Percentiles rank a stretch among this genome's conserved stretches.
Evolutionary conservation across 2,329 filamentous ascomycete species (phyloP).

Genomic region (Colletotrichum nymphaeae): DNA sequence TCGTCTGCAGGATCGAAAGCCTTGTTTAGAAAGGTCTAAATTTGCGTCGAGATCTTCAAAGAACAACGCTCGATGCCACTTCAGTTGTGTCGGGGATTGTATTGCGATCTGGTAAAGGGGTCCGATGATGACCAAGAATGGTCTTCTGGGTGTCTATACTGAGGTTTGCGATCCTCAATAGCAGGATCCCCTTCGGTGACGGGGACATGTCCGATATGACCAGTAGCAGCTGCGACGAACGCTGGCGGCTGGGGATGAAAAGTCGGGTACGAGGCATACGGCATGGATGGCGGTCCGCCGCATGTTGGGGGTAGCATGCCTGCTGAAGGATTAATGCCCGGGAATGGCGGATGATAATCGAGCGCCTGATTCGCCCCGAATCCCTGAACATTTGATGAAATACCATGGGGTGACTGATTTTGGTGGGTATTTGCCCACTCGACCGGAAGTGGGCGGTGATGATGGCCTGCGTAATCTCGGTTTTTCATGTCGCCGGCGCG

Average conservation of each 20-base stretch:
- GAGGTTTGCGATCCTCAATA: slow-evolving; percentile 5
- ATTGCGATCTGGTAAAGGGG: neutral
- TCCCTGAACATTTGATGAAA: slow-evolving; percentile 1
- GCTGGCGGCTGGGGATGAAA: neutral
- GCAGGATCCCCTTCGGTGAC: slow-evolving; percentile 8
- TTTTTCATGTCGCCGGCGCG: neutral
- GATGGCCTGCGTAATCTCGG: neutral
- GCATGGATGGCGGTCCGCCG: neutral
- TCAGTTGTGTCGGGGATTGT: neutral
- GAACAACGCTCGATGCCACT: neutral
- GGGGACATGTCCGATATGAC: neutral
- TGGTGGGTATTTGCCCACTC: slow-evolving; percentile 1
- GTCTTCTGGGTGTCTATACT: neutral
- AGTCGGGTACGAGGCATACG: slow-evolving; percentile 4
- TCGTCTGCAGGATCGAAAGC: neutral
- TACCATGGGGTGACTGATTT: neutral
- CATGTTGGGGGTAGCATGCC: slow-evolving; percentile 4
- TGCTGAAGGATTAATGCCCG: neutral
- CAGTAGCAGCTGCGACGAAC: neutral
- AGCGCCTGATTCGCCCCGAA: slow-evolving; percentile 13
- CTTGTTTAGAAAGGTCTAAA: neutral
- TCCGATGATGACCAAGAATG: slow-evolving; percentile 1
- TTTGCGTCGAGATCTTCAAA: neutral
- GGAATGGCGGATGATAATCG: slow-evolving; percentile 10
- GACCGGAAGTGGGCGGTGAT: neutral